Conservation (phyloP, 306 rosid genomes). For the Crataegus laevigata region DNA sequence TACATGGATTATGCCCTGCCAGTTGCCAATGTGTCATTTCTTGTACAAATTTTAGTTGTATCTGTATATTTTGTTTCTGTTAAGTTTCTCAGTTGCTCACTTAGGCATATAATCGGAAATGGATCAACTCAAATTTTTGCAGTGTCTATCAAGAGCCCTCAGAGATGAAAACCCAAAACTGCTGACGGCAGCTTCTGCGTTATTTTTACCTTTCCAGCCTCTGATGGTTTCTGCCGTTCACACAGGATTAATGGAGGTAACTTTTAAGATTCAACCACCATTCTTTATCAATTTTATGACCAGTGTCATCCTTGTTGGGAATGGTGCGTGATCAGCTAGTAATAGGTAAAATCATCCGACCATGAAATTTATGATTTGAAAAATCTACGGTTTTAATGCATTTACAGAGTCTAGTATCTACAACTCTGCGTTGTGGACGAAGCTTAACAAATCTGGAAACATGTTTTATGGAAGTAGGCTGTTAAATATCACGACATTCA, state of each 20-base stretch:
- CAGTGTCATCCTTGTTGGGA: not conserved
- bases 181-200: slow-evolving; percentile 88
- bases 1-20: not conserved
- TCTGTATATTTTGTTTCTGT: not conserved
- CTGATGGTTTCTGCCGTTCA: slow-evolving; percentile 87
- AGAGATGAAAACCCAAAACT: slow-evolving; percentile 72
- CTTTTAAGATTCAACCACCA: not conserved
- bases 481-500: no score
- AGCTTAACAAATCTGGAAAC: no score
- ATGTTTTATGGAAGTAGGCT: no score
- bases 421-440: not conserved
- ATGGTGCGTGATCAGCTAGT: not conserved
- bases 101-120: not conserved
- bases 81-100: slow-evolving; percentile 10
- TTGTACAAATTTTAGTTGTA: not conserved
- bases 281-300: not conserved
- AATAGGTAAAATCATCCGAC: not conserved
- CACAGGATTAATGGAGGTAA: slow-evolving; percentile 98
- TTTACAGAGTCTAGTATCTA: not conserved
- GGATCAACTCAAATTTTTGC: slow-evolving; percentile 5
- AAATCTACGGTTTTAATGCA: not conserved
- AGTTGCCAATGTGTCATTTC: not conserved
- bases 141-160: slow-evolving; percentile 87
- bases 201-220: slow-evolving; percentile 71
- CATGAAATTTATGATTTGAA: not conserved